Base-by-base conservation (phyloP, 2,329 filamentous ascomycete species). In the Fusarium tuaranense region DNA sequence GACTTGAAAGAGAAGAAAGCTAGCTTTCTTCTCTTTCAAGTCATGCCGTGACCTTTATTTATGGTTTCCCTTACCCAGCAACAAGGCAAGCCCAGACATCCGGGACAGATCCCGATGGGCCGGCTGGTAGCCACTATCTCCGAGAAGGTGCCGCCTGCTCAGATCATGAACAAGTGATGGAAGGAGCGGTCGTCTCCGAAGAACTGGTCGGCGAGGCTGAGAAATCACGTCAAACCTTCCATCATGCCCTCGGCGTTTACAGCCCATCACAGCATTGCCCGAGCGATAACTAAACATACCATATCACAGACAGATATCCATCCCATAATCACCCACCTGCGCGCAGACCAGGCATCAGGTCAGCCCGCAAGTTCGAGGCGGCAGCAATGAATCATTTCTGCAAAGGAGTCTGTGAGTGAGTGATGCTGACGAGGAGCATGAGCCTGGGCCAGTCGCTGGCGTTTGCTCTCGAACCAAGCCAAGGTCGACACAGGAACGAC, bases 361-460 rank as follows among this genome's bases (percentile, higher is more conserved):
- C 64, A 44, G 41, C 62, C 32, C 46, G 51, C 48, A 63, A 57
- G 39, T 39, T 61, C 30, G 18, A 69, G 66, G 41, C 61, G 41
- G 64, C 58, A 69, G 64, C 58, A 69, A 64, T 74, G 53, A 69
- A 60, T 71, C 62, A 57, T n/a, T n/a, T 36, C 59, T 51, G 46
- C 22, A 57, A 74, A 65, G 67, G 48, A 68, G 22, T 48, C 20
- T 30, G 27, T 30, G 27, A 48, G 44, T 18, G 22, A 30, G 57
- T 65, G 71, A 67, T 48, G 30, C 22, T 64, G 55, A 64, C 53
- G 30, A 69, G 59, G 30, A 59, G 62, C 30, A 25, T 20, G 41
- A 41, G 72, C 72, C 74, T 67, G 65, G 72, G 30, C 65, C 72
- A 70, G 55, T n/a, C 27, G 22, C 63, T 59, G 65, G 72, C 44